Base-by-base conservation (phyloP, 2,329 filamentous ascomycete genomes). In the Penicillium hesseltinei region DNA sequence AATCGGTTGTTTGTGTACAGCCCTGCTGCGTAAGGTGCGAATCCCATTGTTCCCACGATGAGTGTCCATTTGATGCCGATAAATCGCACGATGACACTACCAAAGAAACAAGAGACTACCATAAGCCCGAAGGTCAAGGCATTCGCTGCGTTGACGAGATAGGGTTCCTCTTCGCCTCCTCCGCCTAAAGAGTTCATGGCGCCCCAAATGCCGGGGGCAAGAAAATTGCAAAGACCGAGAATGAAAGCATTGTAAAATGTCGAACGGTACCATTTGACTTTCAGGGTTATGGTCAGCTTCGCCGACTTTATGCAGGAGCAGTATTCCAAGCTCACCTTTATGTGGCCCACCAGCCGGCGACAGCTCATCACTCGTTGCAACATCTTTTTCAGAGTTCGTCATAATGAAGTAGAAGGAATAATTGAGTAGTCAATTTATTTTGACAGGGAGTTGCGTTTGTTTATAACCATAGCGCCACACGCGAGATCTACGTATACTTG, bases 161-260 rank as follows among this genome's bases (percentile, higher is more conserved):
- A 81, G 0, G 88, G 88, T 9, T 81, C 80, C 61, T 85, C 80
- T 31, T 83, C 80, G 3, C 88, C 88, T 48, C 88, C 88, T 1
- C 86, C 88, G 10, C 88, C 88, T 0, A 91, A 80, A 0, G 82
- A 86, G 74, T 90, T 90, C 87, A 90, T 88, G 8, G 86, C 87
- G 13, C 80, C 82, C 88, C 88, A 90, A 59, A 90, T 87, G 0
- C 88, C 88, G 0, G 88, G 88, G 0, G 88, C 87, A 1, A 85
- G 78, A 60, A 91, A 84, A 67, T 88, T 89, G 73, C 86, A 89
- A 10, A 90, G 72, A 0, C 88, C 88, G 1, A 91, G 81, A 39
- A 91, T 83, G 33, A 86, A 82, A 51, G 88, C 86, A 74, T 91
- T 90, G 76, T 84, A 91, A 63, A 88, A 87, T 0, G 88, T 89